Evolutionary conservation across 306 rosid species (phyloP), one percentile per base, ranked within the genome.

Genomic region (Gastrolobium bilobum): DNA sequence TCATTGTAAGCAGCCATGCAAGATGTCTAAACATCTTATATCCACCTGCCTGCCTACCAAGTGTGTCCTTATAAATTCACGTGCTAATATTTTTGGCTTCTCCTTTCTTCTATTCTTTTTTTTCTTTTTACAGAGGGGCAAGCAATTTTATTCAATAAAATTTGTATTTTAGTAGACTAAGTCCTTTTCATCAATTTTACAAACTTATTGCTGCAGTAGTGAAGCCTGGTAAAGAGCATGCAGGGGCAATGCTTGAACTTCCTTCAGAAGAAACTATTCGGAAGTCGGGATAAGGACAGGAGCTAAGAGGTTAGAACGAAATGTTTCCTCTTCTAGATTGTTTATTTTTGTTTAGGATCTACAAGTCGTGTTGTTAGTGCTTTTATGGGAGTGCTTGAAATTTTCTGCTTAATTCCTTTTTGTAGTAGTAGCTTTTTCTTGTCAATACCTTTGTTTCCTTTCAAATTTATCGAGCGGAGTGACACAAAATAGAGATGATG

Each of bases 201-300:
- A 26, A 40, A 52, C 54, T 76, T 83, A 48, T 62, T 85, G 73
- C 14, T 68, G 88, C 94, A 91, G 95, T 79, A 39, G 85, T 95
- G 90, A 92, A 92, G 88, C 88, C 99, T 4, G 77, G 61, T 47
- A 90, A 87, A 83, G 97, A 85, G 6, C 98, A 91, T 78, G 96
- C 96, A 5, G 98, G 99, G 34, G 94, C 97, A 64, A 93, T 92
- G 33, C 86, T 93, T n/a, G 99, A 95, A 87, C 58, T 92, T 83
- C 98, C 98, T 14, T 85, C 98, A 0, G 97, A 95, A 70, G 98
- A 90, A 61, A 81, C 9, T 74, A 48, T 81, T 71, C 71, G 65
- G 26, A 78, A 77, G 30, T 78, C 84, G 9, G 75, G 81, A 56
- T 69, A 51, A 76, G 47, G 52, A 50, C 38, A 13, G 13, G 26